Conservation (phyloP, 1,284 basidiomycete species). For the Puccinia horiana region DNA sequence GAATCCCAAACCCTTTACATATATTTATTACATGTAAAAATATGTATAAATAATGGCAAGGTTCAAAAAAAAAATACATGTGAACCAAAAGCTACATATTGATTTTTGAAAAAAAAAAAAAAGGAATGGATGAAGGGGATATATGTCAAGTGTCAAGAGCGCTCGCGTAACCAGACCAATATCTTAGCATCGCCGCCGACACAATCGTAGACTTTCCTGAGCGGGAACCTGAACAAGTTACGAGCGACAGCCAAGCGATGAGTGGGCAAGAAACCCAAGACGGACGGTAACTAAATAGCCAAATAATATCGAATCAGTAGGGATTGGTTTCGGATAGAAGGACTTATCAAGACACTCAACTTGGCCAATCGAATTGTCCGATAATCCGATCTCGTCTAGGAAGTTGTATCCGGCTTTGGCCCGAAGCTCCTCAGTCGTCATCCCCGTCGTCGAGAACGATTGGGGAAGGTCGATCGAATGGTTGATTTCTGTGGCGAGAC, state of each 20-base stretch:
- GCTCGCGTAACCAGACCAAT: slow-evolving; percentile 21
- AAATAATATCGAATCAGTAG: too few relatives aligned
- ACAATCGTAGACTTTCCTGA: slow-evolving; percentile 45
- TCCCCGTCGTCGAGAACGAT: not conserved
- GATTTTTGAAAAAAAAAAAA: not conserved
- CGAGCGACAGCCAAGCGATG: slow-evolving; percentile 4
- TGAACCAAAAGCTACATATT: not conserved
- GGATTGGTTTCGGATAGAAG: not conserved
- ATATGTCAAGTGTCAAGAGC: not conserved
- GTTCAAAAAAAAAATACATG: not conserved
- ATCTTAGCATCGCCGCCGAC: slow-evolving; percentile 10
- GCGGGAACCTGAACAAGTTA: slow-evolving; percentile 40
- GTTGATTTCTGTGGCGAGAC: slow-evolving; percentile 2
- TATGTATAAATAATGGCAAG: too few relatives aligned
- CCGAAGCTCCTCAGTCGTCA: not conserved
- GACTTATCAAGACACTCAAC: not conserved
- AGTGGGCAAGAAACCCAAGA: slow-evolving; percentile 8
- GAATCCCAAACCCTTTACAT: too few relatives aligned
- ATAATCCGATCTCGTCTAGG: slow-evolving; percentile 20
- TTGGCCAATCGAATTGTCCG: slow-evolving; percentile 20
- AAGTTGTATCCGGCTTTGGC: not conserved
- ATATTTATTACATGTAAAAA: too few relatives aligned
- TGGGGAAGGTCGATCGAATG: not conserved
- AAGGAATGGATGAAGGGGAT: not conserved
- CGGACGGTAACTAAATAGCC: slow-evolving; percentile 17